Evolutionary conservation across 2,329 filamentous ascomycete species (phyloP), one percentile per base, ranked within the genome.

Genomic region (Ceratocystis huliohia): DNA sequence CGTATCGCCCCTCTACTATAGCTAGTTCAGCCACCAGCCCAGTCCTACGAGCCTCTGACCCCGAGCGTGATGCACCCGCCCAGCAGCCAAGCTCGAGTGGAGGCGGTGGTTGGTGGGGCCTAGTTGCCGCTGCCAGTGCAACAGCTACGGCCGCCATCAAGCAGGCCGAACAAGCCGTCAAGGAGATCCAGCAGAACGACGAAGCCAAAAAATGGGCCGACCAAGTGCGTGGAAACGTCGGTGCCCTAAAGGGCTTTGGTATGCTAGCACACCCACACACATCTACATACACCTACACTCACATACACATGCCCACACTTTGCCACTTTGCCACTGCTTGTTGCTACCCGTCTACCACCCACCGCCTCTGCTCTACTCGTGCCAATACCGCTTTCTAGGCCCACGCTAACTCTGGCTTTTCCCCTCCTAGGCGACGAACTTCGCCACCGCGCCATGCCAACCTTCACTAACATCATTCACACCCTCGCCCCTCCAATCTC

Each of bases 171-270:
- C 90, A 88, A 6, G 88, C 92, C 0, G 92, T 96, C 70, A 96
- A 93, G 74, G 91, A 97, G 75, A 92, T 99, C 61, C 90, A 96
- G 75, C 88, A 94, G 74, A 96, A 96, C 72, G 91, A 97, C 74
- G 94, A 99, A 75, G 94, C 93, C 64, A 92, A 93, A 78, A 89
- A 90, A 75, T 99, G 93, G 91, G 90, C 92, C 1, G 89, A 96
- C 65, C 93, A 97, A 74, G 88, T 97, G 66, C 87, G 87, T 73
- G 92, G 91, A 68, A 96, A 96, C 73, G 89, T 95, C 62, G 88
- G 87, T 57, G 86, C 85, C 41, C 79, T 97, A 53, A 84, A 84
- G 71, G 88, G 86, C 65, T 79, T 93, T 69, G 88, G 91, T 93
- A 82, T 70, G 79, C 76, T 8, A 64, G 37, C 13, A 33, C n/a